Percentiles rank a stretch among this genome's conserved stretches.
phyloP scores from a whole-genome alignment of 1,139 yeast species.

The Scheffersomyces titani region DNA sequence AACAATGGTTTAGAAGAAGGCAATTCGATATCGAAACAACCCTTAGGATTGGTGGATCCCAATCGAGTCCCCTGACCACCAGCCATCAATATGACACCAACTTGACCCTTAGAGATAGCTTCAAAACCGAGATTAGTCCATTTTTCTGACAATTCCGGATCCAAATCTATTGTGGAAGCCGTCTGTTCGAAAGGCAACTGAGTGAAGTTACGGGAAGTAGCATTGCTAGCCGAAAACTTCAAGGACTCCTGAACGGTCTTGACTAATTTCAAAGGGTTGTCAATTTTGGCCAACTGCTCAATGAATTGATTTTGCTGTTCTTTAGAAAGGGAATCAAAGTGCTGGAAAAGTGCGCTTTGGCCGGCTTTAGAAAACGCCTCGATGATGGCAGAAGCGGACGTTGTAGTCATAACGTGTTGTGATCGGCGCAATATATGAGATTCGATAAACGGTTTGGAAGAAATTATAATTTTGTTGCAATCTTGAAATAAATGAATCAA shows the following conservation, averaged over 20 bases:
- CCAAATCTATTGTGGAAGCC: constrained; percentile 50
- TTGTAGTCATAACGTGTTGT: constrained; percentile 8
- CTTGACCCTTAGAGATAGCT: constrained; percentile 70
- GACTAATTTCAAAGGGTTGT: constrained; percentile 43
- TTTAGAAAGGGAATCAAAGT: constrained; percentile 34
- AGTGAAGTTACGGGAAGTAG: constrained; percentile 39
- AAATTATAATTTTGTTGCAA: background rate
- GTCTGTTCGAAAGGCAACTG: constrained; percentile 54
- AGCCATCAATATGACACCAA: constrained; percentile 89
- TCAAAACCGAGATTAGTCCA: constrained; percentile 68
- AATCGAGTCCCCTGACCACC: constrained; percentile 98
- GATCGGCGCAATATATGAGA: too few species aligned
- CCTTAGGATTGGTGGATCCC: constrained; percentile 89
- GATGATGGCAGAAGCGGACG: constrained; percentile 18
- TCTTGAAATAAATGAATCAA: background rate
- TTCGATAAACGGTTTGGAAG: background rate
- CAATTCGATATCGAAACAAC: constrained; percentile 84
- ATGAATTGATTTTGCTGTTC: constrained; percentile 32
- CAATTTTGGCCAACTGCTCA: constrained; percentile 40
- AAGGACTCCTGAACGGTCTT: constrained; percentile 51
- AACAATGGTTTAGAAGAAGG: constrained; percentile 85
- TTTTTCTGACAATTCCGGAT: constrained; percentile 22
- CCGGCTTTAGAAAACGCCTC: constrained; percentile 54
- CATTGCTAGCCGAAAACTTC: constrained; percentile 34
- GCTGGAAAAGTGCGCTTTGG: constrained; percentile 44